Evolutionary conservation across 78 protist genomes (phyloP), one percentile per base, ranked within the genome.

Genomic region (Emiliania huxleyi): DNA sequence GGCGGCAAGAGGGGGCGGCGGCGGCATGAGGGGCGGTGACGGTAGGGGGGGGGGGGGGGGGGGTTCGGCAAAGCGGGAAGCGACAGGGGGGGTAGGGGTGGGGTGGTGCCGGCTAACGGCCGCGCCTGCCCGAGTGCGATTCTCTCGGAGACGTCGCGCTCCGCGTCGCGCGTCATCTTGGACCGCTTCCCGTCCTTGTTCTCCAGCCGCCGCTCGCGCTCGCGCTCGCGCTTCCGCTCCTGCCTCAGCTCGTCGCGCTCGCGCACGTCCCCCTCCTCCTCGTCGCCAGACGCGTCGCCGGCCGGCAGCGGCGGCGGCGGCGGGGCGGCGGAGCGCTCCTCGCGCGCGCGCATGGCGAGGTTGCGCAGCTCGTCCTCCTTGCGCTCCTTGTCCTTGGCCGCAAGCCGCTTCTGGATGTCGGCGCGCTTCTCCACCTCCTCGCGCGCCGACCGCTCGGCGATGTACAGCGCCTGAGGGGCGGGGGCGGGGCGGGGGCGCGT

Each of bases 361-460:
- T 0, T 46, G 22, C 97, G 69, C 48, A 95, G 93, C 48, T 91
- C 94, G 69, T 93, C 95, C 92, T 96, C 98, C 94, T 95, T 91
- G 73, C 42, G 25, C 81, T 93, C 97, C 95, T 96, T 95, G 95
- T 97, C 95, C 83, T 48, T 87, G 40, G 56, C 91, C 87, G 69
- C 73, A 0, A 69, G 25, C 52, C 12, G 8, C 96, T 75, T 71
- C 87, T 90, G 93, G 11, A 94, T 69, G 25, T 25, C 21, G 0
- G 25, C 56, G 43, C 96, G 94, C 43, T 37, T 45, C 90, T 94
- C 95, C 0, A 97, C 45, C 43, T 96, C 99, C 87, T 97, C 98
- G 38, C 99, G 95, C 29, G 98, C 96, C 46, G 62, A 56, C 19
- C 96, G 46, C 91, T 98, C 99, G n/a, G 99, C 98, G 40, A 96